Percentiles rank a stretch among this genome's conserved stretches.
Evolutionary conservation across 352 stramenopile species (phyloP).

Genomic region (Globisporangium viniferum): DNA sequence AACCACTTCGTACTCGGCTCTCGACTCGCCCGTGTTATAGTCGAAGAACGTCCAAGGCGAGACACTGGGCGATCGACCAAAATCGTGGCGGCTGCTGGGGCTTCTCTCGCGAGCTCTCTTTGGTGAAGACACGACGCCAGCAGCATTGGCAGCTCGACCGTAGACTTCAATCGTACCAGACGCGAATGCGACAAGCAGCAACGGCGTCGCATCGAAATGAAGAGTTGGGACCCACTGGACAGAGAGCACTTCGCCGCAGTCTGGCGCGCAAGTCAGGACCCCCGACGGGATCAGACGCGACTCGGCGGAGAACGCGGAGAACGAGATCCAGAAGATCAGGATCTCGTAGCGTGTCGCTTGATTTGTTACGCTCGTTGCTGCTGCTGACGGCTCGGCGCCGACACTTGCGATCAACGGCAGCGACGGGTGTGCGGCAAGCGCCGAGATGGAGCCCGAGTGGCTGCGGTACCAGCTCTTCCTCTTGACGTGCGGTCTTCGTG

Average conservation of each 20-base stretch:
- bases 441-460: constrained; percentile 63
- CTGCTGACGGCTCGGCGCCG: constrained; percentile 20
- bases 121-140: constrained; percentile 57
- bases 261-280: constrained; percentile 48
- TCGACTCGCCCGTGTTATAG: constrained; percentile 58
- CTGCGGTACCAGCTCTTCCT: constrained; percentile 82
- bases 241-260: constrained; percentile 55
- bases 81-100: constrained; percentile 11
- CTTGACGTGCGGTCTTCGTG: constrained; percentile 41
- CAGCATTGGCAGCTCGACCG: constrained; percentile 44
- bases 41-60: constrained; percentile 77
- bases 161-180: constrained; percentile 67
- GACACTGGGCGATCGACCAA: constrained; percentile 42
- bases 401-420: constrained; percentile 73
- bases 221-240: constrained; percentile 78
- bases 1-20: constrained; percentile 66
- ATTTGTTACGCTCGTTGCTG: neutral
- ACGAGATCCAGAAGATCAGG: constrained; percentile 82
- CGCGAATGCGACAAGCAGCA: constrained; percentile 63
- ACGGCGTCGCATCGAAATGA: constrained; percentile 76
- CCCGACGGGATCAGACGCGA: constrained; percentile 78
- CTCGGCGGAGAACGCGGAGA: constrained; percentile 77
- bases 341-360: constrained; percentile 45
- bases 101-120: constrained; percentile 18
- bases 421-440: constrained; percentile 72